Base-by-base conservation (phyloP, 306 rosid species). In the Fagus crenata region DNA sequence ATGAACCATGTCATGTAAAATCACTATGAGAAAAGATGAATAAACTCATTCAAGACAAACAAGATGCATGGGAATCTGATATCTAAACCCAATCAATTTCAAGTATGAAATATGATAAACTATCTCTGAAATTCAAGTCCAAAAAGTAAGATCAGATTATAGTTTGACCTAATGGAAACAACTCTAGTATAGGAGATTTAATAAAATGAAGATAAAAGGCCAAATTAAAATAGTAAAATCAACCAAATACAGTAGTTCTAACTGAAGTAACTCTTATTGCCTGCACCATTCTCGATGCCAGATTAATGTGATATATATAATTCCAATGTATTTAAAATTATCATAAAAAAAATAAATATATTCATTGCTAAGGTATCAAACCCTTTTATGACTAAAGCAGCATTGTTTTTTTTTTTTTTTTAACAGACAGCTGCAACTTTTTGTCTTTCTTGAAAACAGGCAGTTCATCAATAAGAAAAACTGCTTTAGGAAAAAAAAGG, bases 241-340 rank as follows among this genome's bases (percentile, higher is more conserved):
- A 22, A 28, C 31, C 65, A 31, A 58, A 58, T 22, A 22, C 4
- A 18, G 4, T 33, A 61, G 54, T 6, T 40, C 28, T 14, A 60
- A 46, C 41, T 32, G 0, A 8, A 7, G 5, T 4, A 32, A 9
- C 28, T 42, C 22, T 58, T 73, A 60, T 43, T 68, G 5, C 3
- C 49, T 35, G 53, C n/a, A n/a, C 55, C 69, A 53, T 15, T 37
- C 17, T 18, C 41, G 49, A 40, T 72, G 69, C 41, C 32, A 53
- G 64, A 53, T 22, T 17, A 59, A 36, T 8, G 31, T 28, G 46
- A 46, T n/a, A 49, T 78, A 53, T 53, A 67, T 72, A 67, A 71
- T 73, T 71, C 72, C 78, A 80, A 54, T 53, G 67, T 72, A 75
- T 33, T 65, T 63, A 67, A 36, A 51, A 78, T 69, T 65, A 53